Conservation (phyloP, 192 early-diverging fungal species). For the Phycomyces nitens region DNA sequence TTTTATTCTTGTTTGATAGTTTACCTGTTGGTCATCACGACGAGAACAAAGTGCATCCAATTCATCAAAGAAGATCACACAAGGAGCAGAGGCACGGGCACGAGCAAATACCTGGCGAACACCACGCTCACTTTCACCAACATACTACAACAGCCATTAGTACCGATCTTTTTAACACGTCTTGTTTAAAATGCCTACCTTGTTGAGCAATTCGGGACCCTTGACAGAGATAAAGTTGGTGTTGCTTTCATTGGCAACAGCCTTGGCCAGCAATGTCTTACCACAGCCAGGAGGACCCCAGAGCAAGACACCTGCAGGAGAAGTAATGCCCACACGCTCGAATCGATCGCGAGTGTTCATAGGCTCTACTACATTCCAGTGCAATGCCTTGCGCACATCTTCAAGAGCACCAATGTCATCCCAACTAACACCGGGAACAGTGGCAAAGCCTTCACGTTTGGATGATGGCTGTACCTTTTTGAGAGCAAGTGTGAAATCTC, state of each 20-base stretch:
- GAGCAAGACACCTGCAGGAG: constrained; percentile 89
- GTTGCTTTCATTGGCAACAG: constrained; percentile 95
- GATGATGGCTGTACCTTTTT: constrained; percentile 93
- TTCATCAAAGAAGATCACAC: constrained; percentile 98
- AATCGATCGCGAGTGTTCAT: constrained; percentile 89
- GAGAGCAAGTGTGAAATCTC: constrained; percentile 84
- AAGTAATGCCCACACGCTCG: constrained; percentile 82
- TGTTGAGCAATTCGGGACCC: constrained; percentile 96
- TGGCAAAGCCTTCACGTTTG: constrained; percentile 98
- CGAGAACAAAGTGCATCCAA: constrained; percentile 91
- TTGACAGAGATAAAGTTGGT: constrained; percentile 99
- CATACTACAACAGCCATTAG: constrained; percentile 56
- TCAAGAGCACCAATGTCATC: constrained; percentile 91
- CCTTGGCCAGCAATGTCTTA: constrained; percentile 96
- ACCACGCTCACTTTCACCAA: constrained; percentile 96
- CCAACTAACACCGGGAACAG: constrained; percentile 95
- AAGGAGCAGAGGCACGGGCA: constrained; percentile 89
- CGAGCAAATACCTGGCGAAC: constrained; percentile 94
- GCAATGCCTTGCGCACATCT: constrained; percentile 84
- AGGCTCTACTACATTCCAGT: constrained; percentile 95
- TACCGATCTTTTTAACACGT: background rate
- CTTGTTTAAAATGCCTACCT: constrained; percentile 42
- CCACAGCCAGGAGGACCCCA: constrained; percentile 99
- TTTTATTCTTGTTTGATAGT: background rate
- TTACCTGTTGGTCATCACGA: constrained; percentile 84